Conservation (phyloP, 2,329 filamentous ascomycete genomes). For the Trichoderma brevicompactum region DNA sequence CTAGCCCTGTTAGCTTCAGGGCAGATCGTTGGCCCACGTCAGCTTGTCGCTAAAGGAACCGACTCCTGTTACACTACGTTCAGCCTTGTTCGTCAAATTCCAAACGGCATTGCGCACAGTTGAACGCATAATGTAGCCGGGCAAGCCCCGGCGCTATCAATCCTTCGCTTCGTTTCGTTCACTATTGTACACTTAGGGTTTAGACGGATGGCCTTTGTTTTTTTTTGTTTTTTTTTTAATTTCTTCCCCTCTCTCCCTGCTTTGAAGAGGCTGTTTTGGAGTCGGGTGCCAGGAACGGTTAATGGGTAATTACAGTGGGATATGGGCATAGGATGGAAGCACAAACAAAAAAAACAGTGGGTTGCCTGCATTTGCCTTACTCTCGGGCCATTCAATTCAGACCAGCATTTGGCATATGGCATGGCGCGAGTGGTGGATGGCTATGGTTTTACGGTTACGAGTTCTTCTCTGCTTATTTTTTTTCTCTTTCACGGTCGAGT, state of each 20-base stretch:
- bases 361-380: constrained; percentile 11
- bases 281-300: constrained; percentile 24
- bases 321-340: constrained; percentile 8
- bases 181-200: constrained; percentile 22
- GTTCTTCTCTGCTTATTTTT: constrained; percentile 9
- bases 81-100: constrained; percentile 21
- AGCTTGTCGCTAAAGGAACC: constrained; percentile 36
- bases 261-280: constrained; percentile 17
- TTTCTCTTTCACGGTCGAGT: constrained; percentile 12
- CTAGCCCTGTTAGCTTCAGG: constrained; percentile 66
- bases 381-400: constrained; percentile 1
- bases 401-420: constrained; percentile 12
- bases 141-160: not conserved
- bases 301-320: constrained; percentile 16
- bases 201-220: constrained; percentile 16
- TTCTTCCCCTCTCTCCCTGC: not conserved
- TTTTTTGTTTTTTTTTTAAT: not conserved
- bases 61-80: constrained; percentile 24
- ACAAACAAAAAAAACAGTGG: constrained; percentile 16
- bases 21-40: constrained; percentile 58
- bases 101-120: not conserved
- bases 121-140: not conserved
- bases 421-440: constrained; percentile 5
- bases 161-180: constrained; percentile 14
- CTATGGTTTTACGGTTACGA: constrained; percentile 9